phyloP scores from a whole-genome alignment of 352 stramenopile species.

The Phytophthora megakarya region DNA sequence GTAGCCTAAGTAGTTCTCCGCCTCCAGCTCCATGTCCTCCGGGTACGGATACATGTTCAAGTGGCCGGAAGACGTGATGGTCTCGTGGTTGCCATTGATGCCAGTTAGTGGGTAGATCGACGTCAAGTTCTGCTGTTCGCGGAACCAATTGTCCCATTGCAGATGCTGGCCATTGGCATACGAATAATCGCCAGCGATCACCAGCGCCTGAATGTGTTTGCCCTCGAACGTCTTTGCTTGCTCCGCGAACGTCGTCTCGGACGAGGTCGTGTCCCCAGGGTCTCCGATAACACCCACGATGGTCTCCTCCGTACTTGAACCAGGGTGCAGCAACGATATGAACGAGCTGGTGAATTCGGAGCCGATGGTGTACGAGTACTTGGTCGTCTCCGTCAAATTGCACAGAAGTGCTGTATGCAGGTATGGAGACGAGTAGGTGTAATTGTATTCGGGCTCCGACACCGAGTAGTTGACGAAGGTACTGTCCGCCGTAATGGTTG shows the following conservation, averaged over 20 bases:
- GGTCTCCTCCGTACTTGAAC: conserved; percentile 43
- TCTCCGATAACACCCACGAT: conserved; percentile 50
- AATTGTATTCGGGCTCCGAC: conserved; percentile 47
- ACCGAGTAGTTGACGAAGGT: conserved; percentile 45
- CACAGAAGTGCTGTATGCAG: conserved; percentile 60
- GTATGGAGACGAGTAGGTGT: conserved; percentile 54
- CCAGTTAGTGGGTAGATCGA: conserved; percentile 50
- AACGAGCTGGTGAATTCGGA: conserved; percentile 46
- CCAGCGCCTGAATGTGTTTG: conserved; percentile 45
- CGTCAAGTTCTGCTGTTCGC: conserved; percentile 53
- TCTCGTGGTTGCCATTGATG: conserved; percentile 77
- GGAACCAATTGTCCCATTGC: conserved; percentile 78
- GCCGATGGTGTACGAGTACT: conserved; percentile 54
- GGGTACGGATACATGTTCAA: conserved; percentile 50
- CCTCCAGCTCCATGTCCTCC: conserved; percentile 36
- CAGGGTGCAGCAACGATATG: conserved; percentile 34
- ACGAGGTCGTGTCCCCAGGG: conserved; percentile 44
- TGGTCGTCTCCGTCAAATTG: conserved; percentile 40
- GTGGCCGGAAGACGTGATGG: conserved; percentile 45
- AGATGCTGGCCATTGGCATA: conserved; percentile 70
- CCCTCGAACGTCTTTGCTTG: conserved; percentile 44
- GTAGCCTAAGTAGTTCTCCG: conserved; percentile 50
- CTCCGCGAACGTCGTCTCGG: conserved; percentile 39
- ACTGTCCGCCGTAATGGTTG: conserved; percentile 29
- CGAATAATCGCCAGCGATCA: conserved; percentile 66